A percentile compares a stretch with the other conserved stretches of the same genome.
Conservation (phyloP, 106 monocot species). For the Allium sativum region DNA sequence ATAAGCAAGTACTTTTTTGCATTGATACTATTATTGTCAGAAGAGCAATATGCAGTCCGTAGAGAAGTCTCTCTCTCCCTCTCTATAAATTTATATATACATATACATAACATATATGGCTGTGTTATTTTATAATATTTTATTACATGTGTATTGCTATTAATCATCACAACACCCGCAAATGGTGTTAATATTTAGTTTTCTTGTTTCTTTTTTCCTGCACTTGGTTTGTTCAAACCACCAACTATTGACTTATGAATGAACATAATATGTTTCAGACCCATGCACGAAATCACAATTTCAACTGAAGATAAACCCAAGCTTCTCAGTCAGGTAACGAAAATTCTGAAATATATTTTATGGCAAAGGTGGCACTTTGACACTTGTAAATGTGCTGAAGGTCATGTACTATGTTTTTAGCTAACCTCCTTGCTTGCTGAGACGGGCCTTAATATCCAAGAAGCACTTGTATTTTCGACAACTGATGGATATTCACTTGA, state of each 20-base stretch:
- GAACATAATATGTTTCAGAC: slow-evolving; percentile 28
- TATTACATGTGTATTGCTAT: too few species aligned
- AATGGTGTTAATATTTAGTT: background rate
- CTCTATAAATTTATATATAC: too few species aligned
- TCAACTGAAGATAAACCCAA: slow-evolving; percentile 58
- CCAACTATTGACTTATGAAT: slow-evolving; percentile 6
- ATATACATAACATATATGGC: too few species aligned
- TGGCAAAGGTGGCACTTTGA: too few species aligned
- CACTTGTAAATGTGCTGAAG: background rate
- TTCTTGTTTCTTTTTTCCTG: slow-evolving; percentile 1
- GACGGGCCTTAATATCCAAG: slow-evolving; percentile 63
- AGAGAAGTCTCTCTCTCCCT: too few species aligned
- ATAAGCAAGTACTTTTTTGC: too few species aligned
- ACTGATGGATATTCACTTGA: slow-evolving; percentile 58
- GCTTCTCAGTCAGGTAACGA: slow-evolving; percentile 63
- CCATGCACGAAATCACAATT: slow-evolving; percentile 67
- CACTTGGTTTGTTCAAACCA: background rate
- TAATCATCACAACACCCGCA: too few species aligned
- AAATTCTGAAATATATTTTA: too few species aligned
- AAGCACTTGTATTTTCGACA: slow-evolving; percentile 68
- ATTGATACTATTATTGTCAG: too few species aligned
- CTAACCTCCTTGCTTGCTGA: slow-evolving; percentile 56
- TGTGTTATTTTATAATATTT: too few species aligned
- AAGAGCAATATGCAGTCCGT: too few species aligned
- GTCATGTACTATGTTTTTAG: slow-evolving; percentile 19